phyloP scores from a whole-genome alignment of 2,329 filamentous ascomycete genomes.

The Penicillium sp. region DNA sequence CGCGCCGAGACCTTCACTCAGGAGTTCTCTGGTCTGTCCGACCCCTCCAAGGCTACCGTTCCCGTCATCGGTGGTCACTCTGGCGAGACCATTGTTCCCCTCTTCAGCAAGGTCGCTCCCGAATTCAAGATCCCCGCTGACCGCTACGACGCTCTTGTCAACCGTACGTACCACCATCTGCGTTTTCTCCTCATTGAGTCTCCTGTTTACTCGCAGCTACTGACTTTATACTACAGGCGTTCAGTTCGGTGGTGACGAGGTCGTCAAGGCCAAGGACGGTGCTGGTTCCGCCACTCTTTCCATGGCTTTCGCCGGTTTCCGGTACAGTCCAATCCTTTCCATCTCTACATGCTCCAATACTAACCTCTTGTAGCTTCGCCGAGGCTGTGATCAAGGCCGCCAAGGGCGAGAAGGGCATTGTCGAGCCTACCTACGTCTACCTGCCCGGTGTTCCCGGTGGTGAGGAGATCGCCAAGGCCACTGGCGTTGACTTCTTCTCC shows the following conservation, averaged over 20 bases:
- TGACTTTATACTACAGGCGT: slow-evolving; percentile 57
- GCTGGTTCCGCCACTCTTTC: slow-evolving; percentile 87
- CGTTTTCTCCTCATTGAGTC: neutral
- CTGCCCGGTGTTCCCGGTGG: slow-evolving; percentile 87
- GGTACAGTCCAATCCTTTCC: slow-evolving; percentile 56
- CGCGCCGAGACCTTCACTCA: slow-evolving; percentile 96
- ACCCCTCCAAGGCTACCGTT: slow-evolving; percentile 80
- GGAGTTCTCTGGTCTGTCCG: slow-evolving; percentile 77
- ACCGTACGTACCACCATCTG: slow-evolving; percentile 61
- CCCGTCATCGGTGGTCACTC: slow-evolving; percentile 97
- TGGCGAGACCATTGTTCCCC: slow-evolving; percentile 94
- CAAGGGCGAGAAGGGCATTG: slow-evolving; percentile 87
- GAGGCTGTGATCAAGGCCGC: slow-evolving; percentile 89
- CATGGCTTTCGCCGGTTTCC: slow-evolving; percentile 95
- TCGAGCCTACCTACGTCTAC: slow-evolving; percentile 96
- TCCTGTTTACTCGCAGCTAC: neutral
- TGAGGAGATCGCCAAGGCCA: slow-evolving; percentile 80
- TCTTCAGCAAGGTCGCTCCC: slow-evolving; percentile 90
- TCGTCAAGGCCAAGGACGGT: slow-evolving; percentile 92
- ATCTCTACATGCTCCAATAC: slow-evolving; percentile 16
- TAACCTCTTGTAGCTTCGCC: slow-evolving; percentile 68
- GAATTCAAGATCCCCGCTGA: slow-evolving; percentile 79
- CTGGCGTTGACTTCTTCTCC: slow-evolving; percentile 91
- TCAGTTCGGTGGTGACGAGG: slow-evolving; percentile 97
- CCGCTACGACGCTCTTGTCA: slow-evolving; percentile 86